phyloP scores from a whole-genome alignment of 208 protist genomes.

The Acanthamoeba lenticulata region DNA sequence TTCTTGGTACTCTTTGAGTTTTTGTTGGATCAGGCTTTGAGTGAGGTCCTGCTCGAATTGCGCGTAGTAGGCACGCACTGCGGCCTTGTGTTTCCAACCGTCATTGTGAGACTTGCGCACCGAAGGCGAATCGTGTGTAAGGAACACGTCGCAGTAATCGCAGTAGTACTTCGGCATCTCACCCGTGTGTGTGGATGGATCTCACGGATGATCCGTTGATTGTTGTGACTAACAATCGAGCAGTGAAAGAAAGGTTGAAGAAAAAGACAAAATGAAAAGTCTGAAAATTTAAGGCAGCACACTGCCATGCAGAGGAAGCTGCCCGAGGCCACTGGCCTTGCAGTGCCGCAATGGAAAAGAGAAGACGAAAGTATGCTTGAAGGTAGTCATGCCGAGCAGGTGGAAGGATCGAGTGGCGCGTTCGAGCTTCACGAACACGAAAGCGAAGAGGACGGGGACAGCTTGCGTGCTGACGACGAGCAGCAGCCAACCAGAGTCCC shows the following conservation, averaged over 20 bases:
- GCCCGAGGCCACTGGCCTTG: neutral
- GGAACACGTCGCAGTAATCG: constrained; percentile 86
- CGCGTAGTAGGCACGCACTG: constrained; percentile 82
- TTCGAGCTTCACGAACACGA: no score
- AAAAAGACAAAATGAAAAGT: neutral
- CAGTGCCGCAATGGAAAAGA: neutral
- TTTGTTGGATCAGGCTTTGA: constrained; percentile 53
- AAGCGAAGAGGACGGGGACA: neutral
- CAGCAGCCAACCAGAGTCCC: neutral
- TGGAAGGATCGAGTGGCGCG: neutral
- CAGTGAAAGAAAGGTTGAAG: neutral
- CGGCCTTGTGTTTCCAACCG: constrained; percentile 84
- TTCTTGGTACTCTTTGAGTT: constrained; percentile 55
- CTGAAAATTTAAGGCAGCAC: no score
- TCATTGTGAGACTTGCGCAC: constrained; percentile 85
- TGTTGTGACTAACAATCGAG: no score
- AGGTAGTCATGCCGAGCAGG: neutral
- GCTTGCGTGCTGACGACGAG: no score
- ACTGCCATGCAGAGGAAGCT: no score
- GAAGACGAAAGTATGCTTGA: neutral
- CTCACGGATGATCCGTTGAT: neutral
- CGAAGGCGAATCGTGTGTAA: constrained; percentile 84
- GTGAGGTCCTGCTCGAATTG: constrained; percentile 77
- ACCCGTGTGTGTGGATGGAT: neutral
- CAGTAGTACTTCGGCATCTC: constrained; percentile 80